Evolutionary conservation across 331 rosid species (phyloP).

Genomic region (Malus hybrid): DNA sequence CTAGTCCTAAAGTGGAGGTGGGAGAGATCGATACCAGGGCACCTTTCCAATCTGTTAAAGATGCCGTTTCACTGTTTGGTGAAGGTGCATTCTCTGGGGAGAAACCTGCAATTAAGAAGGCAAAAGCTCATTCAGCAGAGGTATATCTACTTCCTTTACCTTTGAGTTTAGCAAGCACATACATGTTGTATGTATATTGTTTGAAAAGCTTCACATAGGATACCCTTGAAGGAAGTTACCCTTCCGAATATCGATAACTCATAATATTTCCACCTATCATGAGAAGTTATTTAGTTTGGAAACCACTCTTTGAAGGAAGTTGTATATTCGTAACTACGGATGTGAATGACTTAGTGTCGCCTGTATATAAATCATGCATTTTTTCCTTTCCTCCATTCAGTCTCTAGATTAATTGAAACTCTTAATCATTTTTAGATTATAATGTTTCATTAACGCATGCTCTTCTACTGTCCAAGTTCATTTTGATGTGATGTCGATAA

Average conservation of each 20-base stretch:
- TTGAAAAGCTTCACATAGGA: neutral
- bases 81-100: slow-evolving; percentile 95
- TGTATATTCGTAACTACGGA: neutral
- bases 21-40: slow-evolving; percentile 99
- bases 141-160: slow-evolving; percentile 24
- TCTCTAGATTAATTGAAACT: neutral
- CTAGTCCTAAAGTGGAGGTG: slow-evolving; percentile 69
- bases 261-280: neutral
- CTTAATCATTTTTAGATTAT: neutral
- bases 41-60: slow-evolving; percentile 97
- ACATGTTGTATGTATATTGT: neutral
- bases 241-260: neutral
- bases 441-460: neutral
- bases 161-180: neutral
- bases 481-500: neutral
- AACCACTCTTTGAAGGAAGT: neutral
- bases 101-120: slow-evolving; percentile 52
- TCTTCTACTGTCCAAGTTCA: neutral
- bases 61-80: slow-evolving; percentile 86
- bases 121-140: slow-evolving; percentile 83
- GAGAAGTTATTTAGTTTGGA: neutral
- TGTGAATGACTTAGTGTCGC: neutral
- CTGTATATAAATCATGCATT: neutral
- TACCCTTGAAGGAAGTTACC: neutral
- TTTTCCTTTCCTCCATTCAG: neutral